Base-by-base conservation (phyloP, 768 basidiomycete genomes). In the Suillus fuscotomentosus region DNA sequence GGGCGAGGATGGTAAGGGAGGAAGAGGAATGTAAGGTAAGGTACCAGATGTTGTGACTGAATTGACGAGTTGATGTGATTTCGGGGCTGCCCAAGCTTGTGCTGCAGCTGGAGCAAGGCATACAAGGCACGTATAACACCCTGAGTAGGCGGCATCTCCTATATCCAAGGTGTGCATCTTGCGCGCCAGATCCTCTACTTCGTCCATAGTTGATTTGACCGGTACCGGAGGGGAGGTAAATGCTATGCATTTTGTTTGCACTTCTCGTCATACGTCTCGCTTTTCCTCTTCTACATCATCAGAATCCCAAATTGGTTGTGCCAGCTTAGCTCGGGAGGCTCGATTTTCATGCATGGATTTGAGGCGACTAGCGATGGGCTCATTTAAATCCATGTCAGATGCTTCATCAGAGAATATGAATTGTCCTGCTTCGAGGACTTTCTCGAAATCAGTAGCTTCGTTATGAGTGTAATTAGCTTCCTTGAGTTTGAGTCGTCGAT, bases 31-130 rank as follows among this genome's bases (percentile, higher is more conserved):
- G 27, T 31, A 55, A 2, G 36, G n/a, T 3, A 38, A 11, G 4
- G 31, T 11, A 0, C 10, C 3, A 0, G 15, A 8, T 3, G 24
- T 0, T 9, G 54, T 2, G 11, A 5, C 24, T 0, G 15, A 2
- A 22, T 27, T 27, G 10, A 17, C 4, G 4, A 14, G 57, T 6
- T 22, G 57, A 6, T 5, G 17, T 15, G 57, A 20, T 6, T 13
- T 17, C 22, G 10, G 17, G 20, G 20, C 3, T 17, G 65, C 22
- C 56, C 63, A 65, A 0, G 50, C 60, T 38, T 65, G 43, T 7
- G 59, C 60, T 1, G 43, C 53, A 7, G 62, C 61, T 15, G 61
- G 64, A 2, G 60, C 53, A 1, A 68, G 22, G 27, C 57, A 61
- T 1, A 38, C 7, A 0, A 67, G 61, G 3, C 1, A 7, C 0